phyloP scores from a whole-genome alignment of 371 early-diverging fungal genomes.

The Syncephalastrum sp. region DNA sequence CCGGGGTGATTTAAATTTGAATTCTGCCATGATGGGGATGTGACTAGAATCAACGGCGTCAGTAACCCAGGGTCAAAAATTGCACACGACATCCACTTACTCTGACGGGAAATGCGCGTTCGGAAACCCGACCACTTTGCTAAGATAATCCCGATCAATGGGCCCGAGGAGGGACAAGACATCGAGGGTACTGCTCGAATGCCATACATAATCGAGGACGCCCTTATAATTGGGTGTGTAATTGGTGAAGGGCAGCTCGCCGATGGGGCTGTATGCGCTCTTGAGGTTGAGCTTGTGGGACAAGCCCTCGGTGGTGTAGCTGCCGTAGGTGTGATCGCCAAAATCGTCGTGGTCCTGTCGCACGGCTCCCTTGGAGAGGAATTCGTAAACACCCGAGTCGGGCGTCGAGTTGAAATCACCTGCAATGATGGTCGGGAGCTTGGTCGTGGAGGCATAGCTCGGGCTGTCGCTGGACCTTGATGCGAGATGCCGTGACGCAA shows the following conservation, averaged over 20 bases:
- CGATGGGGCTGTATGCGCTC: conserved; percentile 77
- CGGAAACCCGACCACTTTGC: conserved; percentile 91
- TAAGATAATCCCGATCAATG: conserved; percentile 81
- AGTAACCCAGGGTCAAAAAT: conserved; percentile 10
- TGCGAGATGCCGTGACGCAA: conserved; percentile 48
- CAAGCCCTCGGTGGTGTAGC: conserved; percentile 84
- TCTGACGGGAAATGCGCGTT: conserved; percentile 93
- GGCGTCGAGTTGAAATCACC: conserved; percentile 98
- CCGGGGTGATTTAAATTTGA: no score
- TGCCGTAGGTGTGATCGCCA: conserved; percentile 77
- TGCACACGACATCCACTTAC: conserved; percentile 50
- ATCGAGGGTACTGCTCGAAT: conserved; percentile 72
- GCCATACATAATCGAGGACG: conserved; percentile 98
- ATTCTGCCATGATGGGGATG: conserved; percentile 51
- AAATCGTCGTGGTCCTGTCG: conserved; percentile 86
- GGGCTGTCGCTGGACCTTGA: conserved; percentile 6
- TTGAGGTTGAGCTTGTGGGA: conserved; percentile 78
- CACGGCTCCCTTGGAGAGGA: conserved; percentile 69
- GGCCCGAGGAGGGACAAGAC: conserved; percentile 85
- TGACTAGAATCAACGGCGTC: conserved; percentile 32
- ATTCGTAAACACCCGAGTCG: conserved; percentile 92
- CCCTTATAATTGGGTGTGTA: conserved; percentile 91
- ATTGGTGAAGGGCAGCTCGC: conserved; percentile 92
- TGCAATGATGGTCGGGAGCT: conserved; percentile 73
- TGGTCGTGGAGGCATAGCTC: conserved; percentile 28